Base-by-base conservation (phyloP, 768 basidiomycete species). In the Pleurotus eryngii region DNA sequence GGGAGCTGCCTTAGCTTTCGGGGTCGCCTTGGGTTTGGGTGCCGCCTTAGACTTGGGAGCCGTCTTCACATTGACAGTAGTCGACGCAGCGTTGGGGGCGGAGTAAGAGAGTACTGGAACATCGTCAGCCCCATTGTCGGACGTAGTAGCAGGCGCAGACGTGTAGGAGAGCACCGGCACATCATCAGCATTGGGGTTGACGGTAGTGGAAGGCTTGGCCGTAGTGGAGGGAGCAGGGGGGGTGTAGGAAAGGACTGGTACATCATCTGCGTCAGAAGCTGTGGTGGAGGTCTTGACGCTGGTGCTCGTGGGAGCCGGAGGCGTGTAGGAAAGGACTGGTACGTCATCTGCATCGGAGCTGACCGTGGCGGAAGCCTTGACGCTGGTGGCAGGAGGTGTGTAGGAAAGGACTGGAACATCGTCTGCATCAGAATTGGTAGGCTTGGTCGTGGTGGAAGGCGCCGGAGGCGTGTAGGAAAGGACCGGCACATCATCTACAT, bases 321-420 rank as follows among this genome's bases (percentile, higher is more conserved):
- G 20, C 11, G 12, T 45, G 20, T 45, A 45, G 7, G 42, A 14
- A 22, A 45, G 42, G n/a, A 45, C 42, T 5, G 42, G 42, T 7
- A 17, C n/a, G 14, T 45, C 42, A 22, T 45, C 42, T 17, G 42
- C 42, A 15, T 45, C 42, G 14, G 42, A 45, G 20, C 14, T 45
- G 42, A 14, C n/a, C 3, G 49, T 38, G 49, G n/a, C 20, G 15
- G 49, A 35, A 35, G 49, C n/a, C 14, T 15, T 20, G 18, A 24
- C 15, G 15, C 17, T 20, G 6, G 48, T 14, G 11, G n/a, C 30
- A 7, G 30, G 18, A 11, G 9, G 30, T 9, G 30, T 35, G 30
- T 51, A 51, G 3, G 49, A 51, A n/a, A 51, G 49, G 15, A 51
- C 49, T 7, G 49, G 49, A n/a, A 30, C 26, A 20, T 51, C 49